Base-by-base conservation (phyloP, 2,329 filamentous ascomycete species). In the Neopestalotiopsis rosae region DNA sequence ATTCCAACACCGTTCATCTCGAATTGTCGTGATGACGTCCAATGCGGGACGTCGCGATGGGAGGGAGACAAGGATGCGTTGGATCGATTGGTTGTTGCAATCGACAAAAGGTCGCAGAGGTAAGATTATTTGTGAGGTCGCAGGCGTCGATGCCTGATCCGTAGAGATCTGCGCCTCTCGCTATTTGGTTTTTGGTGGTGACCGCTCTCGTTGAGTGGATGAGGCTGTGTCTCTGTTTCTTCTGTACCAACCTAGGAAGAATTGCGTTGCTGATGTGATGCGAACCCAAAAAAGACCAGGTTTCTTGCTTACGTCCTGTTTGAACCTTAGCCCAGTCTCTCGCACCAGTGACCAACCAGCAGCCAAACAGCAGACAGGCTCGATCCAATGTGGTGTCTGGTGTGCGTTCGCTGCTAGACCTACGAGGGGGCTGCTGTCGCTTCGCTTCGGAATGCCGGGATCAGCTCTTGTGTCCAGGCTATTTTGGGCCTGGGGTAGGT, bases 1-100 rank as follows among this genome's bases (percentile, higher is more conserved):
- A 91, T 87, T 77, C 91, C 90, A 72, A 87, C 84, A 65, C 88
- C 82, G 72, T 86, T 86, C 77, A 90, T 90, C 73, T 74, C 77
- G 59, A 61, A 38, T 38, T 34, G 20, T 56, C 30, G 32, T 62
- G 59, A 59, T 40, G 61, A 49, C 61, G 38, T 52, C 61, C 61
- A 64, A 42, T 63, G 66, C 67, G 61, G 65, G 56, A 59, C 14
- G 62, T 58, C 32, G 68, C 24, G 67, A 66, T 65, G 63, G 45
- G 17, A n/a, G 6, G 6, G 45, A 52, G n/a, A 17, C 45, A 52
- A 52, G 45, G 45, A 17, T 52, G 14, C 45, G 45, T 52, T 17
- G 24, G 20, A 52, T 52, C 45, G 45, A 52, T 52, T 52, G 45
- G 20, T 20, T 17, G 20, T 52, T 28, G 45, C 45, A 20, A n/a